Percentiles rank a stretch among this genome's conserved stretches.
phyloP scores from a whole-genome alignment of 75 land plant species.

The Adiantum capillusveneris region DNA sequence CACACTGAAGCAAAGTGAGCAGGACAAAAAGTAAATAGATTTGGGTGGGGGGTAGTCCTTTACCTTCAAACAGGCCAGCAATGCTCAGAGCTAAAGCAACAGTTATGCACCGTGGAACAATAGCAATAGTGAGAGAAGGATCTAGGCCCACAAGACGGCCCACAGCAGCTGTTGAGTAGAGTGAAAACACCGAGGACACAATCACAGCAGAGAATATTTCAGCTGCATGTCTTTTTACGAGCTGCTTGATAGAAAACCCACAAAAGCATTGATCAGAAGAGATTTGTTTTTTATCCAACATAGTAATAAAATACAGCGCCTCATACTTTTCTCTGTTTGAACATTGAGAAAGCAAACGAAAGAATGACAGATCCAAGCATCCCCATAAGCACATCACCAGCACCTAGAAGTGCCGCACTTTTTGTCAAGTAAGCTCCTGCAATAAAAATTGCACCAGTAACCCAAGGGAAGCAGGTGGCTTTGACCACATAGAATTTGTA shows the following conservation, averaged over 20 bases:
- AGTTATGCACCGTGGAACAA: conserved; percentile 92
- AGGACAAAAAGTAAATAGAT: no score
- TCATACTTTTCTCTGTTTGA: conserved; percentile 84
- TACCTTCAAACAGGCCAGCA: conserved; percentile 86
- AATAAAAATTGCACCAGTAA: no score
- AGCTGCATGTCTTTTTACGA: conserved; percentile 90
- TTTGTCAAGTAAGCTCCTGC: conserved; percentile 85
- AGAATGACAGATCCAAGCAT: conserved; percentile 96
- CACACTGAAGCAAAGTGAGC: no score
- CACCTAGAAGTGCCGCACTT: conserved; percentile 77
- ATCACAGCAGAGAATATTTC: conserved; percentile 89
- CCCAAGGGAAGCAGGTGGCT: no score
- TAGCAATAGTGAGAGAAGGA: conserved; percentile 60
- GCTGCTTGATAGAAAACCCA: conserved; percentile 28
- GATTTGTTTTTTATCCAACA: background rate
- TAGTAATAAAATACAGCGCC: background rate
- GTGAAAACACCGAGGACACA: conserved; percentile 65
- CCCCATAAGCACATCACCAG: conserved; percentile 97
- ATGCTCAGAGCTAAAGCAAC: conserved; percentile 97
- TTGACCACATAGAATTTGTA: no score
- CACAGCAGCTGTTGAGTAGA: conserved; percentile 85
- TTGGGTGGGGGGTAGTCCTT: background rate
- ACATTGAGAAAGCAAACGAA: conserved; percentile 98
- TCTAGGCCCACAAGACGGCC: conserved; percentile 75
- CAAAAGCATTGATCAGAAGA: background rate